Evolutionary conservation across 139 green algal species (phyloP), one percentile per base, ranked within the genome.

Genomic region (Chlamydomonas schloesseri): DNA sequence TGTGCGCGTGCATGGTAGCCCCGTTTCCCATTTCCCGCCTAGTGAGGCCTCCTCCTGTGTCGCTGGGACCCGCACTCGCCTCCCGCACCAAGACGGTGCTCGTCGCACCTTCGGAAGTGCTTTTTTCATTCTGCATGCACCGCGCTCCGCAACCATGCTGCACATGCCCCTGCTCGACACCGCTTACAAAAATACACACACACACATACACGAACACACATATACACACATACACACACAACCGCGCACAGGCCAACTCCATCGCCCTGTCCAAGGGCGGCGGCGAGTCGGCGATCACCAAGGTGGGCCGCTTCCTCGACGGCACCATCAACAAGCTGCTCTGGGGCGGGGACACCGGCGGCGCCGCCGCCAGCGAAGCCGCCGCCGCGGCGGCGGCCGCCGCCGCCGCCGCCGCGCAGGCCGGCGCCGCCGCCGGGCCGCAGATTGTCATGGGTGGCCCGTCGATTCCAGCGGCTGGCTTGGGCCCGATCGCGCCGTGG

Each of bases 291-390:
- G 65, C 86, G 33, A 87, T 90, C 33, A 87, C 60, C 62, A 85
- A 85, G 75, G 76, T 82, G 28, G 78, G 86, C 70, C 36, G 62
- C 31, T 89, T 89, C 86, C 86, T 89, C 6, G 86, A 89, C 62
- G 86, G 86, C 18, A 89, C 86, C n/a, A 82, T 89, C 78, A 89
- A 86, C 86, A 89, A 89, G 77, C 78, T 89, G 70, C 46, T 89
- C 0, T 89, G 86, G 86, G 86, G 86, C 33, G 76, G 77, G 15
- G 73, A 81, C 33, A 15, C 42, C 11, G 67, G 8, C 21, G 60
- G 6, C 14, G n/a, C 36, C 50, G 65, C n/a, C 5, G 65, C 74
- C 34, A 73, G 5, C 11, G 42, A 28, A 21, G 47, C 37, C 37
- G 62, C 72, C 10, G 57, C 33, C 60, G 23, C 72, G 18, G 28